Evolutionary conservation across 2,329 filamentous ascomycete genomes (phyloP).

Genomic region (Xylariales sp.): DNA sequence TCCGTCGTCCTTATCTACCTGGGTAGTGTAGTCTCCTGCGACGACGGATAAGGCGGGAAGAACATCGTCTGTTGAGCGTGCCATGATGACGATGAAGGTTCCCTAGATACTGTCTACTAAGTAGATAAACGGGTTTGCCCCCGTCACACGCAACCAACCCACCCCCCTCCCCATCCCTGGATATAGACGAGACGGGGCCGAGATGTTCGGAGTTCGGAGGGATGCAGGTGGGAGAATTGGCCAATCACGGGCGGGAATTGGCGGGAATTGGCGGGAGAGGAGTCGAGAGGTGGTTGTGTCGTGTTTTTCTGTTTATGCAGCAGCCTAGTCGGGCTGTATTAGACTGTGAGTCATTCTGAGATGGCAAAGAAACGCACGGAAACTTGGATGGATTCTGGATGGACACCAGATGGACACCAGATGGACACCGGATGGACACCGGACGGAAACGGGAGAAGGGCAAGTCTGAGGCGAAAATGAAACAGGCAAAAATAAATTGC

Average conservation of each 20-base stretch:
- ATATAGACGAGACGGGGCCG: conserved; percentile 18
- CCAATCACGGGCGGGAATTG: conserved; percentile 43
- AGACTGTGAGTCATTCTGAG: conserved; percentile 43
- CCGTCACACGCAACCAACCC: too few relatives aligned
- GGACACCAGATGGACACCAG: too few relatives aligned
- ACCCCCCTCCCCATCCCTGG: too few relatives aligned
- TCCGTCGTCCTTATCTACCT: not conserved
- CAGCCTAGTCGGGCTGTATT: conserved; percentile 11
- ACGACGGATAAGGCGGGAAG: conserved; percentile 33
- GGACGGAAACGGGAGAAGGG: not conserved
- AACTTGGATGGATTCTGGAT: conserved; percentile 6
- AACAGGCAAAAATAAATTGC: conserved; percentile 14
- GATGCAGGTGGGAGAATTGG: conserved; percentile 39
- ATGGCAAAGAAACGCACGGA: conserved; percentile 36
- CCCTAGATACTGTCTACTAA: not conserved
- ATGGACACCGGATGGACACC: too few relatives aligned
- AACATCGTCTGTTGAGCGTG: not conserved
- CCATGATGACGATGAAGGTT: not conserved
- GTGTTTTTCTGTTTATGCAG: conserved; percentile 32
- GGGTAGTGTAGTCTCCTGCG: not conserved
- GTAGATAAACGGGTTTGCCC: not conserved
- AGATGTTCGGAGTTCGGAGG: conserved; percentile 27
- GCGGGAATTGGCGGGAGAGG: conserved; percentile 39
- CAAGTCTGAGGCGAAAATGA: conserved; percentile 30
- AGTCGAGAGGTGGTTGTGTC: conserved; percentile 24